These are phyloP conservation scores for Boletus eberwhitei DNA, from an alignment of 768 basidiomycete genomes.

Conservation along the genomic window DNA sequence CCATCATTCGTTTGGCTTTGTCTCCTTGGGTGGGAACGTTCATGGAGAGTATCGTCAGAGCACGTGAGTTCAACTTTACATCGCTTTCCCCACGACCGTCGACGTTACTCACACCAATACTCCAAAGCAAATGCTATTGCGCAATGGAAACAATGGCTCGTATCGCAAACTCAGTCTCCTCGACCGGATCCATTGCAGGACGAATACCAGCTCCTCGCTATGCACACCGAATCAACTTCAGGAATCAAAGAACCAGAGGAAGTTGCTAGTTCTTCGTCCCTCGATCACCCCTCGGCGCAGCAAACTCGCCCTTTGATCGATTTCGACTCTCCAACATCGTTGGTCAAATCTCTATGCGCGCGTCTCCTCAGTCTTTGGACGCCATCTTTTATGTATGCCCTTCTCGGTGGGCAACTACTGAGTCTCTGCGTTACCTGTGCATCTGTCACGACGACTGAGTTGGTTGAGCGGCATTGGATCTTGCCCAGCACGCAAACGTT, in stretches of 20 bases:
- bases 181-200: constrained; percentile 14
- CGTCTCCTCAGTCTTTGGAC: constrained; percentile 30
- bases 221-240: constrained; percentile 2
- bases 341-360: constrained; percentile 15
- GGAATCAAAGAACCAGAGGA: constrained; percentile 10
- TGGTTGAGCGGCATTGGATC: constrained; percentile 63
- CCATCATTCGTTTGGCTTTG: not conserved
- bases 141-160: constrained; percentile 18
- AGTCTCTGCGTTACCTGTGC: constrained; percentile 23
- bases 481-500: constrained; percentile 77
- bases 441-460: constrained; percentile 70
- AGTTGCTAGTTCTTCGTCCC: not conserved
- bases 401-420: constrained; percentile 28
- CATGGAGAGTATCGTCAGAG: constrained; percentile 9
- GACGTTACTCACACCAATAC: constrained; percentile 2
- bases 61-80: constrained; percentile 7
- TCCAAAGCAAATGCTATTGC: constrained; percentile 8
- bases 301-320: constrained; percentile 12
- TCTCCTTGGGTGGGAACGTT: not conserved
- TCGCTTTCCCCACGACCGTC: not conserved
- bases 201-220: constrained; percentile 23
- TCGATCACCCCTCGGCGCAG: not conserved
- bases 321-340: constrained; percentile 19
- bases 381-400: constrained; percentile 24
- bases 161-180: not conserved